phyloP scores from a whole-genome alignment of 257 asterid species.

The Solanum stenotomum region DNA sequence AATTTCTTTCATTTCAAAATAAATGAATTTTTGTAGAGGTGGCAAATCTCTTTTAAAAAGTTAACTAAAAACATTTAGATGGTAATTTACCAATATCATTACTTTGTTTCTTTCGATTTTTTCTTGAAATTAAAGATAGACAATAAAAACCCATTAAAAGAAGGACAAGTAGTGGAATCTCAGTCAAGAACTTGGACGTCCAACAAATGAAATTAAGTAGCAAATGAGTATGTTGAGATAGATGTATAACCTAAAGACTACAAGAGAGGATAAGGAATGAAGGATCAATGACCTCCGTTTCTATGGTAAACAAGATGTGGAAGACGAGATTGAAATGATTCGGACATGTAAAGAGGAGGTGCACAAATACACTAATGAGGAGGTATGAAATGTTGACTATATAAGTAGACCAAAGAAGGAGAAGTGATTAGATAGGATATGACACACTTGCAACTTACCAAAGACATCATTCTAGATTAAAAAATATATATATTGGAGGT shows the following conservation, averaged over 20 bases:
- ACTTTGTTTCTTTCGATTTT: background rate
- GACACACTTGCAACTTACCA: background rate
- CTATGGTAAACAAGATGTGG: background rate
- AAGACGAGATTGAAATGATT: background rate
- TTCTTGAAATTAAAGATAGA: background rate
- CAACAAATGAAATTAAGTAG: background rate
- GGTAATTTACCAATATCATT: no score
- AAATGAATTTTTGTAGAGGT: background rate
- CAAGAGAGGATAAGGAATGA: no score
- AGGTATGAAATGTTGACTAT: background rate
- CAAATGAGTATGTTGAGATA: background rate
- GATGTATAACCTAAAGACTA: background rate
- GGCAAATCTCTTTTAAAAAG: background rate
- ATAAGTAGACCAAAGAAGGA: background rate
- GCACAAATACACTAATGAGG: background rate
- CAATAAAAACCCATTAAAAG: background rate
- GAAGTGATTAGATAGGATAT: background rate
- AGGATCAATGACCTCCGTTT: background rate
- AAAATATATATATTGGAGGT: background rate
- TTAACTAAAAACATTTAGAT: no score
- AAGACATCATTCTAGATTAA: no score
- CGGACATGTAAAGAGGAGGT: background rate
- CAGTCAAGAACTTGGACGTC: background rate
- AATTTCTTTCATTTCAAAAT: no score
- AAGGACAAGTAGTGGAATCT: background rate